phyloP scores from a whole-genome alignment of 768 basidiomycete genomes.

The Podaxis mareebaensis region DNA sequence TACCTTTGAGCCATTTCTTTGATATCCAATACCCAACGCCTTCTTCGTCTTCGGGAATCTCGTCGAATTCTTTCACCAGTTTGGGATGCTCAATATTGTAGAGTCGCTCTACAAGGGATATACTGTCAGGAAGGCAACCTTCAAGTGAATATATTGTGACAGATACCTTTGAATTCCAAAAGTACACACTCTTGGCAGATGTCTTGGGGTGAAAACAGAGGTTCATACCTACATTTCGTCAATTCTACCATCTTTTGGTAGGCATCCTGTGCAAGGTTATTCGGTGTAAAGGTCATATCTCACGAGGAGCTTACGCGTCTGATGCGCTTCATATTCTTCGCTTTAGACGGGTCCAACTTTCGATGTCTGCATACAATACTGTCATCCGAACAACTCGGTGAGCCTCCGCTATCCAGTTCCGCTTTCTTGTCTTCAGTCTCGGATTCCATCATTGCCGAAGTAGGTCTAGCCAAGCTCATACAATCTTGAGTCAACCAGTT shows the following conservation, averaged over 20 bases:
- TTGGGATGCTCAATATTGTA: conserved; percentile 71
- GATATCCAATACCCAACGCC: conserved; percentile 72
- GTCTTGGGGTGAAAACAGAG: conserved; percentile 46
- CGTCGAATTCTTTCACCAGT: conserved; percentile 60
- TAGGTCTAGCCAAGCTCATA: conserved; percentile 25
- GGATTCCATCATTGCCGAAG: not conserved
- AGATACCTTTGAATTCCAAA: conserved; percentile 56
- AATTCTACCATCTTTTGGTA: conserved; percentile 42
- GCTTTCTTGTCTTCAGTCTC: not conserved
- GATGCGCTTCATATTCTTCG: conserved; percentile 68
- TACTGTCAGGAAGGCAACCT: conserved; percentile 6
- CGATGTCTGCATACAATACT: conserved; percentile 67
- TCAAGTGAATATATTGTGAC: not conserved
- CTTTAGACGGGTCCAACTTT: conserved; percentile 58
- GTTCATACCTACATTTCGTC: conserved; percentile 50
- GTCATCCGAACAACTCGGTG: conserved; percentile 31
- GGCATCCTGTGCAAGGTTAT: conserved; percentile 35
- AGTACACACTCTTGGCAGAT: conserved; percentile 65
- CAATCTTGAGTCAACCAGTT: conserved; percentile 55
- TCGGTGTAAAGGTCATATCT: not conserved
- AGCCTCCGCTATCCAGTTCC: conserved; percentile 3
- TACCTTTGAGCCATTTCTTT: conserved; percentile 78
- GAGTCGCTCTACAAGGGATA: conserved; percentile 50
- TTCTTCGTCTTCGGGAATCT: conserved; percentile 41
- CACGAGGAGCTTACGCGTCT: conserved; percentile 39